Evolutionary conservation across 345 rosid species (phyloP).

Genomic region (Pseudoturritis turrita): DNA sequence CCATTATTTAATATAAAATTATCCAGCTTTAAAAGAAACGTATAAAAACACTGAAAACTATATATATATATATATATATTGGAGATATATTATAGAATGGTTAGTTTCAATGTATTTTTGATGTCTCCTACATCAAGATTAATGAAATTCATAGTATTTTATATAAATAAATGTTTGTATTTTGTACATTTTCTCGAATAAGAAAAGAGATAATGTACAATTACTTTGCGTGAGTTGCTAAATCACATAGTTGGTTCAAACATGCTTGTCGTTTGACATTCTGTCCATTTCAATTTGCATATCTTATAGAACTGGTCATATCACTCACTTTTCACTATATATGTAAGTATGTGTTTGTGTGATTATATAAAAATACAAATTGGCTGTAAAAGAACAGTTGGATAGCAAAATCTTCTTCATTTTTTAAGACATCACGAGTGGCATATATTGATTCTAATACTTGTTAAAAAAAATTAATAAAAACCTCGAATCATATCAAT

Average conservation of each 20-base stretch:
- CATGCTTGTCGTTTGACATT: conserved; percentile 19
- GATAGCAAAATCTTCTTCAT: neutral
- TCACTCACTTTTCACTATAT: neutral
- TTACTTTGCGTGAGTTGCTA: neutral
- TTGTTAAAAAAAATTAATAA: neutral
- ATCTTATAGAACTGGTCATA: conserved; percentile 1
- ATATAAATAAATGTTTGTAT: neutral
- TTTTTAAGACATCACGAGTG: neutral
- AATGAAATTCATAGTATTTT: too few relatives aligned
- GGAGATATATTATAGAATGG: neutral
- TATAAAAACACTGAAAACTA: neutral
- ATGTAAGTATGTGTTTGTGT: neutral
- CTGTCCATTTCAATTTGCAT: conserved; percentile 16
- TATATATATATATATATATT: neutral
- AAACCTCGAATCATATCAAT: neutral
- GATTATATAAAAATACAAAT: neutral
- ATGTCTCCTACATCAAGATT: neutral
- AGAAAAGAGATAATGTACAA: neutral
- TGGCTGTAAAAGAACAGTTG: neutral
- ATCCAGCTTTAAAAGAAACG: neutral
- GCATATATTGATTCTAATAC: neutral
- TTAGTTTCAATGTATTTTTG: neutral
- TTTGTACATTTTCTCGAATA: neutral
- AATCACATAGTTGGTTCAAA: conserved; percentile 1
- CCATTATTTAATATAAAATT: neutral